phyloP scores from a whole-genome alignment of 228 moss, liverwort and hornwort species.

The Sphagnum magellanicum region DNA sequence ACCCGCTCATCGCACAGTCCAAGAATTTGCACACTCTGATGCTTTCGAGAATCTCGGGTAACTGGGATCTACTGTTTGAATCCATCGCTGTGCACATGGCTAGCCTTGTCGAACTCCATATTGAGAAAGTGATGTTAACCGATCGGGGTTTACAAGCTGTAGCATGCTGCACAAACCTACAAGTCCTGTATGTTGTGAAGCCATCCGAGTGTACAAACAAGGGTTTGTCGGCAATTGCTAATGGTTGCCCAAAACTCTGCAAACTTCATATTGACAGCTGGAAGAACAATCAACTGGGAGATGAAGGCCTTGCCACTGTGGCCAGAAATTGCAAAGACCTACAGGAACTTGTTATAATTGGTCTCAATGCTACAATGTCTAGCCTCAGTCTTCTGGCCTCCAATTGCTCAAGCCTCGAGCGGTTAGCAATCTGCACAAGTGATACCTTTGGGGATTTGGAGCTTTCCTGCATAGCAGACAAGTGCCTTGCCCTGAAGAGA shows the following conservation, averaged over 20 bases:
- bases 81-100: slow-evolving; percentile 47
- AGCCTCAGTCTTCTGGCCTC: slow-evolving; percentile 41
- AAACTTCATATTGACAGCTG: slow-evolving; percentile 52
- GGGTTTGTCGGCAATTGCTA: slow-evolving; percentile 41
- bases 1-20: slow-evolving; percentile 41
- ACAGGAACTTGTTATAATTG: slow-evolving; percentile 47
- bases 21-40: slow-evolving; percentile 38
- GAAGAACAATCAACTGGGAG: slow-evolving; percentile 43
- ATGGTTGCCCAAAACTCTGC: slow-evolving; percentile 33
- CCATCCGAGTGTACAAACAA: slow-evolving; percentile 47
- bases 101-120: slow-evolving; percentile 45
- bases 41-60: slow-evolving; percentile 46
- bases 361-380: slow-evolving; percentile 39
- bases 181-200: slow-evolving; percentile 44
- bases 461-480: slow-evolving; percentile 34
- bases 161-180: slow-evolving; percentile 36
- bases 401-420: slow-evolving; percentile 37
- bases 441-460: slow-evolving; percentile 54
- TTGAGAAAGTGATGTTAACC: slow-evolving; percentile 38
- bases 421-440: slow-evolving; percentile 46
- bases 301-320: slow-evolving; percentile 44
- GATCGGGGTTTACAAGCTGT: slow-evolving; percentile 37
- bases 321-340: slow-evolving; percentile 39
- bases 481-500: slow-evolving; percentile 45
- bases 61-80: slow-evolving; percentile 52